Percentiles rank a stretch among this genome's conserved stretches.
These are phyloP conservation scores for Phaeomoniella chlamydospora DNA, from an alignment of 2,329 filamentous ascomycete species.

Conservation along the genomic window DNA sequence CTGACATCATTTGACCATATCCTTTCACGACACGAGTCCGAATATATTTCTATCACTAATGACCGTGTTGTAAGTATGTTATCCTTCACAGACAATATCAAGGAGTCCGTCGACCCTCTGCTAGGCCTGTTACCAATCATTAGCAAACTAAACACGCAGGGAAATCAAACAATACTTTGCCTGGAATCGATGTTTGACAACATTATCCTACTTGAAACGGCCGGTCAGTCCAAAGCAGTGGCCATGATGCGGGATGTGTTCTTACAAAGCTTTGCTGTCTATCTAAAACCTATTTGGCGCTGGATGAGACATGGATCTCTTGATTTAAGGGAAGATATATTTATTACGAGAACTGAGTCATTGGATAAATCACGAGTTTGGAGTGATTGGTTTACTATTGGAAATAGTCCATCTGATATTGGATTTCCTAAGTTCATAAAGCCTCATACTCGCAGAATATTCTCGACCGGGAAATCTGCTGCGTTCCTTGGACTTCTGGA, in stretches of 20 bases:
- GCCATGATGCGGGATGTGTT: conserved; percentile 36
- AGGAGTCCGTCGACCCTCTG: neutral
- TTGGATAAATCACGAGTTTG: conserved; percentile 54
- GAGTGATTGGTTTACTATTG: conserved; percentile 59
- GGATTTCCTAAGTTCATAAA: conserved; percentile 64
- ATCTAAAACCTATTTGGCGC: conserved; percentile 60
- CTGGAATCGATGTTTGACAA: conserved; percentile 2
- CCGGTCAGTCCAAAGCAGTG: conserved; percentile 20
- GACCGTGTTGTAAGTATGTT: neutral
- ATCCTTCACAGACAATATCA: neutral
- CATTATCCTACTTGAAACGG: conserved; percentile 57
- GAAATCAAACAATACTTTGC: neutral
- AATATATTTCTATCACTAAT: neutral
- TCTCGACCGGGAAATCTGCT: conserved; percentile 78
- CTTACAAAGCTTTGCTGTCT: conserved; percentile 68
- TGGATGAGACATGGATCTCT: conserved; percentile 80
- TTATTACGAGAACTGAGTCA: conserved; percentile 44
- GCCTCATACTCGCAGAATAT: conserved; percentile 55
- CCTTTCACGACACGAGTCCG: conserved; percentile 28
- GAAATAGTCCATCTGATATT: conserved; percentile 39
- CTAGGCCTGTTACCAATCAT: neutral
- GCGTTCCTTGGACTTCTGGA: conserved; percentile 61
- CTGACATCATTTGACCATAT: conserved; percentile 43
- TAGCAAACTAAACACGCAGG: neutral
- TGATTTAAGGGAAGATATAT: conserved; percentile 56